Conservation (phyloP, 2,329 filamentous ascomycete species). For the Mollisia scopiformis region DNA sequence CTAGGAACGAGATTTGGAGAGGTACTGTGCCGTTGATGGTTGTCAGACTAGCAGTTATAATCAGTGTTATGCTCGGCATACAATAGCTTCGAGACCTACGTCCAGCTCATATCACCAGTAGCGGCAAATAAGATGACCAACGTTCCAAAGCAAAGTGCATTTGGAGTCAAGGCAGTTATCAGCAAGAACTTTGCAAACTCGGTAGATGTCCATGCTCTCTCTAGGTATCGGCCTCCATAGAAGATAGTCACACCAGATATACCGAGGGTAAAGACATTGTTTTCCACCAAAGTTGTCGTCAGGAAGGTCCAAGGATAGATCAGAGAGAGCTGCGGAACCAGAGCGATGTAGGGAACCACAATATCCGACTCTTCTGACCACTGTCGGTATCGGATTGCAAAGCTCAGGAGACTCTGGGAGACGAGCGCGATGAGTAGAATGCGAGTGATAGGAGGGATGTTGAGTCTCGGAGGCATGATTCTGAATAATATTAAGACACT, state of each 20-base stretch:
- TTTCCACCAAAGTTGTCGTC: slow-evolving; percentile 85
- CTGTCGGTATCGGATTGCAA: slow-evolving; percentile 73
- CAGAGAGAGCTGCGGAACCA: slow-evolving; percentile 82
- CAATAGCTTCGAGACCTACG: slow-evolving; percentile 54
- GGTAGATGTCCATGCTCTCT: slow-evolving; percentile 90
- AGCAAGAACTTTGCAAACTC: slow-evolving; percentile 92
- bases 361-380: slow-evolving; percentile 66
- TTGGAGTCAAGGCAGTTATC: slow-evolving; percentile 78
- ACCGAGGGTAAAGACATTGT: slow-evolving; percentile 84
- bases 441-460: slow-evolving; percentile 89
- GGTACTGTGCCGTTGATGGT: slow-evolving; percentile 88
- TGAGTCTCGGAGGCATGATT: slow-evolving; percentile 80
- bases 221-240: slow-evolving; percentile 91
- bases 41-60: slow-evolving; percentile 58
- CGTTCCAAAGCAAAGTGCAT: slow-evolving; percentile 72
- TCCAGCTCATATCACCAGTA: slow-evolving; percentile 67
- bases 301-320: slow-evolving; percentile 93
- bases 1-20: slow-evolving; percentile 89
- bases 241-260: slow-evolving; percentile 81
- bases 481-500: not conserved
- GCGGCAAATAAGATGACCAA: slow-evolving; percentile 76
- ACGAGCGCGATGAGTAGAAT: slow-evolving; percentile 75
- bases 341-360: slow-evolving; percentile 82
- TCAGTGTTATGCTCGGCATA: slow-evolving; percentile 38
- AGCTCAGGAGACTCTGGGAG: slow-evolving; percentile 80